Evolutionary conservation across 768 basidiomycete genomes (phyloP).

Genomic region (Rhodocollybia butyracea): DNA sequence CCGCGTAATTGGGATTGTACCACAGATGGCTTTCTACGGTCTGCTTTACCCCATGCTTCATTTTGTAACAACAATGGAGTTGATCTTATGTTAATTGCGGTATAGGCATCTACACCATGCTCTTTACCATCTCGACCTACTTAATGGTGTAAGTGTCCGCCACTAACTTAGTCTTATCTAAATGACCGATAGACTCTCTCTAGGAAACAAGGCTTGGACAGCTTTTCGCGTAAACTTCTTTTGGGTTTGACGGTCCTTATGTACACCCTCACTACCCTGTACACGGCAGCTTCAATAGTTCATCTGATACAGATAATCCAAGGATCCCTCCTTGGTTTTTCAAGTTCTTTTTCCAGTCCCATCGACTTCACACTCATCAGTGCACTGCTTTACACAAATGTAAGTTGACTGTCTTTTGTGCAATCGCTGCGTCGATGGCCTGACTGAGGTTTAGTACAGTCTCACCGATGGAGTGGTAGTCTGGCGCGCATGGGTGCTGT

Average conservation of each 20-base stretch:
- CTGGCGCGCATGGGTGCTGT: constrained; percentile 9
- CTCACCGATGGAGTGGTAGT: constrained; percentile 8
- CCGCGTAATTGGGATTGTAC: not conserved
- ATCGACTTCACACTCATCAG: not conserved
- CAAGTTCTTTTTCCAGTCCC: not conserved
- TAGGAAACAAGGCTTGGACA: not conserved
- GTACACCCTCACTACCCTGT: not conserved
- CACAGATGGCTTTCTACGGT: not conserved
- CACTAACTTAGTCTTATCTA: too few species aligned
- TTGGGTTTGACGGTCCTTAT: constrained; percentile 1
- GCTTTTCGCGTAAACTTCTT: not conserved
- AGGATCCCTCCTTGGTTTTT: not conserved
- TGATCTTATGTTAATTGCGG: not conserved
- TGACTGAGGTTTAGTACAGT: not conserved
- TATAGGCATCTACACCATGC: constrained; percentile 2
- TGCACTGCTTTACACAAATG: not conserved
- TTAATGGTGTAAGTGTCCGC: not conserved
- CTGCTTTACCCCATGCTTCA: not conserved
- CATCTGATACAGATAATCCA: not conserved
- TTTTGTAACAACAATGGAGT: too few species aligned
- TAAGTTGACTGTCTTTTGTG: not conserved
- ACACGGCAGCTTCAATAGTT: not conserved
- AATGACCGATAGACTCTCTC: not conserved
- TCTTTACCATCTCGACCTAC: not conserved
- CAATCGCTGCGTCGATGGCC: not conserved